Conservation (phyloP, 1,284 basidiomycete genomes). For the Cystobasidium pallidum region DNA sequence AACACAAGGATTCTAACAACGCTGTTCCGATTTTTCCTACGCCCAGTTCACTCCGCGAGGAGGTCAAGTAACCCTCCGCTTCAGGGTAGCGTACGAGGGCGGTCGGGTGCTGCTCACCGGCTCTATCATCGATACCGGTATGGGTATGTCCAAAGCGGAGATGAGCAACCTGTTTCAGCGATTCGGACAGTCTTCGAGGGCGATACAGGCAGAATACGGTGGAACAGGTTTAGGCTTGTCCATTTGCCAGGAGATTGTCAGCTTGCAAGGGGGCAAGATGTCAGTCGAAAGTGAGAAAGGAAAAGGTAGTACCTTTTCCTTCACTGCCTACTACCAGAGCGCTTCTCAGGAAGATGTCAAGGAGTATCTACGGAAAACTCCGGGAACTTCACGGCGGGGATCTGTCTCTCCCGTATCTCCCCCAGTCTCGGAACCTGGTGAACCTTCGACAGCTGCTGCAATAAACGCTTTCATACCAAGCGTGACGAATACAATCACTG, state of each 20-base stretch:
- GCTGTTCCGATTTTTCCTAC: too few species aligned
- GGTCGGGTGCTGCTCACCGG: slow-evolving; percentile 18
- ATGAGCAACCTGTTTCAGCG: slow-evolving; percentile 47
- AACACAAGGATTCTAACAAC: too few species aligned
- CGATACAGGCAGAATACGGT: slow-evolving; percentile 47
- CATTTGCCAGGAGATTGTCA: slow-evolving; percentile 50
- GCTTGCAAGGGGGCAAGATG: slow-evolving; percentile 50
- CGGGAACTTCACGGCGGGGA: slow-evolving; percentile 20
- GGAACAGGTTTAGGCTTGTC: slow-evolving; percentile 43
- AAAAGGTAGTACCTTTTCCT: slow-evolving; percentile 46
- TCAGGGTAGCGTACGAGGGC: slow-evolving; percentile 11
- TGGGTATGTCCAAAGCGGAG: slow-evolving; percentile 49
- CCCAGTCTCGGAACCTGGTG: slow-evolving; percentile 2
- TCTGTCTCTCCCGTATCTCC: slow-evolving; percentile 10
- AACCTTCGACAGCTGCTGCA: neutral
- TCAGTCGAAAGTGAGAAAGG: slow-evolving; percentile 43
- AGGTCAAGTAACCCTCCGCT: slow-evolving; percentile 27
- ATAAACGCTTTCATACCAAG: slow-evolving; percentile 21
- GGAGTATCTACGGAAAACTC: slow-evolving; percentile 22
- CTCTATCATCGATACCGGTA: slow-evolving; percentile 47
- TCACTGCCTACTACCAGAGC: slow-evolving; percentile 33
- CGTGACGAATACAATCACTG: slow-evolving; percentile 8
- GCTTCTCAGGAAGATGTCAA: slow-evolving; percentile 31
- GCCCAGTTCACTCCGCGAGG: slow-evolving; percentile 35
- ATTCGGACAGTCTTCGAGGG: slow-evolving; percentile 49